Base-by-base conservation (phyloP, 2,329 filamentous ascomycete species). In the Trichothecium sympodiale region DNA sequence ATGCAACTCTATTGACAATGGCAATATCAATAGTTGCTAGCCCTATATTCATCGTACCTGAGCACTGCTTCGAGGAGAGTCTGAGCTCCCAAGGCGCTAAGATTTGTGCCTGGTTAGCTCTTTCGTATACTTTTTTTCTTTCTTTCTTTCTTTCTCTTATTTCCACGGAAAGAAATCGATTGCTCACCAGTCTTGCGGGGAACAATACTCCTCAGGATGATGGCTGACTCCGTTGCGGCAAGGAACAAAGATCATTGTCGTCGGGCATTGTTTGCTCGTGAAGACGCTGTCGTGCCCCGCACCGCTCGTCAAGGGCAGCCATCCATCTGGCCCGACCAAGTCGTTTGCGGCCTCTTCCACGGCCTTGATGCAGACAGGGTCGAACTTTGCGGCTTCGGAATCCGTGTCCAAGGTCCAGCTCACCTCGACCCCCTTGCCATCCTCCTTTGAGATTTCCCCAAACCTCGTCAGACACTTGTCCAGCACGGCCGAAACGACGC, bases 361-460 rank as follows among this genome's bases (percentile, higher is more conserved):
- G 16, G 76, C 79, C 4, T 62, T 52, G 35, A 85, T 78, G 46
- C 80, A 84, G 42, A 77, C 72, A 1, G 67, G 55, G 42, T 83
- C 66, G 51, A 86, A 86, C 17, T 66, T 67, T 1, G 76, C 69
- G 0, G 76, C 75, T 0, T 69, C 65, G 2, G 63, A 71, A 35
- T 74, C 62, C 31, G 75, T 75, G 46, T 83, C 77, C 3, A 76
- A 59, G 3, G 57, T 62, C 65, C 77, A 81, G 12, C 74, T 61
- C 2, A 78, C 68, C 2, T 76, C 33, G 2, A 54, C 53, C 0
- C 55, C 56, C 4, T 42, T 44, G 0, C 52, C 52, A 8, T 53
- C 50, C 17, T 49, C 39, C 16, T 38, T 37, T 8, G 47, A 43
- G 8, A 53, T 50, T 1, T 28, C 26, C 17, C 35, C 43, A 39